Evolutionary conservation across 2,329 filamentous ascomycete genomes (phyloP).

Genomic region (Fusarium pseudocircinatum): DNA sequence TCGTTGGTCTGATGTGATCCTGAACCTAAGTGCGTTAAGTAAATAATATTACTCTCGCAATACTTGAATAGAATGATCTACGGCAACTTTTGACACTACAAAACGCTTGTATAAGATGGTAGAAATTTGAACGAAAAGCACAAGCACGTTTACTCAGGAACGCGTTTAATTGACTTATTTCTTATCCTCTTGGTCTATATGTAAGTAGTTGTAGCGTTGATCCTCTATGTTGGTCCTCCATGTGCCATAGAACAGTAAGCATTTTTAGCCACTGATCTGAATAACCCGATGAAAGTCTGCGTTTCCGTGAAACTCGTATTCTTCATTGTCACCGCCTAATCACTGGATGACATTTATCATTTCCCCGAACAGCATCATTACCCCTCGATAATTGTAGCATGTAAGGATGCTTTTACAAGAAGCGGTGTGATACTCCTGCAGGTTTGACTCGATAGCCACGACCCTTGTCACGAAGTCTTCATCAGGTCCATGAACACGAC

Average conservation of each 20-base stretch:
- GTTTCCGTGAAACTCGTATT: fast-evolving
- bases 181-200: neutral
- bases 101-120: fast-evolving
- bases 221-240: too few relatives aligned
- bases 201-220: neutral
- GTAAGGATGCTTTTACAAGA: fast-evolving
- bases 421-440: neutral
- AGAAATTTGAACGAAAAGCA: neutral
- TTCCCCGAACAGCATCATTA: neutral
- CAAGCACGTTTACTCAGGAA: too few relatives aligned
- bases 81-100: neutral
- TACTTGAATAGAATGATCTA: neutral
- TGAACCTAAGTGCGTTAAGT: too few relatives aligned
- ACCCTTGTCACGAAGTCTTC: neutral
- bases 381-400: neutral
- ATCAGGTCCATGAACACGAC: neutral
- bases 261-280: neutral
- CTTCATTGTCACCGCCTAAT: neutral
- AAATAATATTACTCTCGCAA: too few relatives aligned
- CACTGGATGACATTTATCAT: neutral
- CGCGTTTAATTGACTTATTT: neutral
- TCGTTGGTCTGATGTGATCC: neutral
- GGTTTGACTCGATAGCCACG: neutral
- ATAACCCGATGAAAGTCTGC: neutral
- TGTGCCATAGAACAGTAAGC: too few relatives aligned